Evolutionary conservation across 768 basidiomycete genomes (phyloP), one percentile per base, ranked within the genome.

Genomic region (Obba rivulosa): DNA sequence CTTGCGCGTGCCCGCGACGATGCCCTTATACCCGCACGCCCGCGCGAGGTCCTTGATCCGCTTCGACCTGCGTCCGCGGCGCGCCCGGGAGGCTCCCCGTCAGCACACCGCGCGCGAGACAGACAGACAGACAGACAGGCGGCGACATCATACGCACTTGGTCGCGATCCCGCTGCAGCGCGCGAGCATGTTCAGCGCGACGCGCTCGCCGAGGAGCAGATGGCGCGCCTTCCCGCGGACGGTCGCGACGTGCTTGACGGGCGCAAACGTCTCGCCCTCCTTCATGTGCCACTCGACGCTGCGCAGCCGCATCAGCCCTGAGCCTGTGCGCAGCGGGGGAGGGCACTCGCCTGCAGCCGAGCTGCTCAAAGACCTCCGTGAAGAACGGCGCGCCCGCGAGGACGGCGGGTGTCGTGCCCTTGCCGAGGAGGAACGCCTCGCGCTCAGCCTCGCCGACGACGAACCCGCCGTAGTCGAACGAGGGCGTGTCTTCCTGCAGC

Each of bases 81-180:
- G n/a, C n/a, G n/a, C n/a, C n/a, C n/a, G n/a, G n/a, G n/a, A n/a
- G n/a, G n/a, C n/a, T n/a, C n/a, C n/a, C n/a, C n/a, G n/a, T n/a
- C n/a, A n/a, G 41, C 16, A 4, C 20, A 21, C 35, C 14, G 20
- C 34, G 8, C 21, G 34, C 8, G 4, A 45, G 28, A 10, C 17
- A 39, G 4, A 14, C 16, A 34, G 21, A 31, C 8, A 8, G n/a
- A 9, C 25, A 22, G 42, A 3, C 4, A 3, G 39, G n/a, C n/a
- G 39, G 8, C 31, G 37, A 44, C 17, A 14, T 20, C n/a, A n/a
- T n/a, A n/a, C 82, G 66, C 60, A 94, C 93, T 87, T 87, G 23
- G 92, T 95, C 16, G 95, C 95, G 55, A 98, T 97, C 4, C 96
- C 96, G 56, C 92, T 93, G 67, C 95, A 97, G 57, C 96, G 75